Conservation (phyloP, 1,139 yeast genomes). For the Scheffersomyces segobiensis region DNA sequence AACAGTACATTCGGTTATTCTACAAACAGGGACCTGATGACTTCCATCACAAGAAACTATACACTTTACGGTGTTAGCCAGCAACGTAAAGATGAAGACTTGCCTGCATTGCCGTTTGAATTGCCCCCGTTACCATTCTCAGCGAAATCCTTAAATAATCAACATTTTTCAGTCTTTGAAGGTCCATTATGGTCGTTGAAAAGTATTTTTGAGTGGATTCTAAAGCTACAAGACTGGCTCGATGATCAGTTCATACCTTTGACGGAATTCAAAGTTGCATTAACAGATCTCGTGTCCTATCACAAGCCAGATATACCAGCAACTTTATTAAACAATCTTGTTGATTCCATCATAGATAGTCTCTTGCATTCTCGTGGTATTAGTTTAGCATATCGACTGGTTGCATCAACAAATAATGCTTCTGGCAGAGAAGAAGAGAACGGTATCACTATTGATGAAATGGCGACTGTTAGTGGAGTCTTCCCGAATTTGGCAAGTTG, state of each 20-base stretch:
- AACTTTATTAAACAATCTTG: conserved; percentile 57
- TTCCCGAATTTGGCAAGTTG: conserved; percentile 39
- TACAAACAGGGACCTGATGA: neutral
- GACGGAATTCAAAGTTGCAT: conserved; percentile 51
- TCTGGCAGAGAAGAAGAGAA: conserved; percentile 18
- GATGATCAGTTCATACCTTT: conserved; percentile 51
- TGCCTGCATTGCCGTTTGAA: conserved; percentile 56
- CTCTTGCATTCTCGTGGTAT: conserved; percentile 50
- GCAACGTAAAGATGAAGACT: conserved; percentile 18
- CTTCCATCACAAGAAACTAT: neutral
- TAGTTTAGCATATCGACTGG: conserved; percentile 1
- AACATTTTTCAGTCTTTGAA: conserved; percentile 44
- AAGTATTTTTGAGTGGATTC: conserved; percentile 51
- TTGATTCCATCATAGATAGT: conserved; percentile 52
- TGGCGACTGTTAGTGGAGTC: conserved; percentile 34
- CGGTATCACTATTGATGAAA: conserved; percentile 24
- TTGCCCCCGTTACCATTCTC: conserved; percentile 61
- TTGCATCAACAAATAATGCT: neutral
- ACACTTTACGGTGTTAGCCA: neutral
- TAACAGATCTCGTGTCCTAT: conserved; percentile 52
- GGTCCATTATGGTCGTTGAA: conserved; percentile 37
- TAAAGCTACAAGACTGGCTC: conserved; percentile 50
- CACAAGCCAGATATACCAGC: conserved; percentile 53
- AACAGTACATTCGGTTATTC: neutral
- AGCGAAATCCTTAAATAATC: conserved; percentile 48